Percentiles rank a stretch among this genome's conserved stretches.
These are phyloP conservation scores for Agaricus blazei DNA, from an alignment of 768 basidiomycete genomes.

Conservation along the genomic window DNA sequence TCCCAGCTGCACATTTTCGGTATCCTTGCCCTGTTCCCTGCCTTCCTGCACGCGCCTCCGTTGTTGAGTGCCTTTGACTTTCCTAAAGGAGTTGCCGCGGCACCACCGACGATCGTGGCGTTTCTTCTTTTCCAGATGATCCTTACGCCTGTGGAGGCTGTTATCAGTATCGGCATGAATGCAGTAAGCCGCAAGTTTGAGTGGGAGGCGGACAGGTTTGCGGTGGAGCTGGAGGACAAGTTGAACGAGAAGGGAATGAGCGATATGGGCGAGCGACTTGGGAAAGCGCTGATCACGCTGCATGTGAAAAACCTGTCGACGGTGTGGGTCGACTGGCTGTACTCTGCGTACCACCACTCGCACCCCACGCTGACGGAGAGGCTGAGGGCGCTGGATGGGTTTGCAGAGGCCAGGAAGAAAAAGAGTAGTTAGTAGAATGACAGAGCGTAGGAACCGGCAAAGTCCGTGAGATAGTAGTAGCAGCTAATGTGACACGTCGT, in stretches of 20 bases:
- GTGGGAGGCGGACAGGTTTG: slow-evolving; percentile 89
- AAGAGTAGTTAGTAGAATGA: slow-evolving; percentile 19
- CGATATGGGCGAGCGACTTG: slow-evolving; percentile 84
- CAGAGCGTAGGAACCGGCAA: slow-evolving; percentile 1
- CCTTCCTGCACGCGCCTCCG: slow-evolving; percentile 78
- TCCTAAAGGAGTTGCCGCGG: slow-evolving; percentile 52
- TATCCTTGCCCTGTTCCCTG: slow-evolving; percentile 84
- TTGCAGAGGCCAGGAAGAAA: slow-evolving; percentile 43
- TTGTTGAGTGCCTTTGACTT: slow-evolving; percentile 82
- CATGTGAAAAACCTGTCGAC: slow-evolving; percentile 92
- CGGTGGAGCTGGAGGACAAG: slow-evolving; percentile 62
- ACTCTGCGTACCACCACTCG: slow-evolving; percentile 94
- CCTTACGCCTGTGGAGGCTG: slow-evolving; percentile 70
- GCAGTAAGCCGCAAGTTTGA: slow-evolving; percentile 83
- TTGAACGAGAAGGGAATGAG: slow-evolving; percentile 53
- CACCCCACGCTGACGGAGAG: slow-evolving; percentile 94
- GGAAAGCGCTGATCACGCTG: slow-evolving; percentile 74
- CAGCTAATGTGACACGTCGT: slow-evolving; percentile 1
- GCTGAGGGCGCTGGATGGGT: slow-evolving; percentile 73
- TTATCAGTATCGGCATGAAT: slow-evolving; percentile 73
- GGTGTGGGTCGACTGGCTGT: slow-evolving; percentile 94
- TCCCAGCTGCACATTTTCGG: slow-evolving; percentile 86
- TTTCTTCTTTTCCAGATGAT: slow-evolving; percentile 92
- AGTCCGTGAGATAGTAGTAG: not conserved
- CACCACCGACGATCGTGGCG: slow-evolving; percentile 77